Evolutionary conservation across 192 early-diverging fungal species (phyloP), one percentile per base, ranked within the genome.

Genomic region (Haplosporangium gracile): DNA sequence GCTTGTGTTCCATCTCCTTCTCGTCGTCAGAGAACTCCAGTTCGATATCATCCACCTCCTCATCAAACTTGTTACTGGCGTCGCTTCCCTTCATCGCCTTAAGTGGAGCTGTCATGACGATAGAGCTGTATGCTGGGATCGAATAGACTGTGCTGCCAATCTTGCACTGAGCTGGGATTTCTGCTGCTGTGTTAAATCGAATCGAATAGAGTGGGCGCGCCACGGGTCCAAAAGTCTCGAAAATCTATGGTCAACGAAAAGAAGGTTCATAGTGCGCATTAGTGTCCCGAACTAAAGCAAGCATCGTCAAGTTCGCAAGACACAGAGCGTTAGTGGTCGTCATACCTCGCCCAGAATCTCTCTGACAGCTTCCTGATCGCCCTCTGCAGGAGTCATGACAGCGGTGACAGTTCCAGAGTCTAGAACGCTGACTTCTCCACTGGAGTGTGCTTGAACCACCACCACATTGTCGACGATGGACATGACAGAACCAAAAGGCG

Each of bases 21-120:
- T 99, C 98, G 85, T 99, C 98, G 87, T 99, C 98, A 20, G 97
- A 98, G 84, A 98, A 99, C 79, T 98, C 97, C 86, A 96, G 84
- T 32, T 96, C 95, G 75, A 95, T 75, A 3, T 94, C 96, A 40
- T 80, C 93, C 0, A 96, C 90, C 78, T 99, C 98, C 90, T 99
- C 98, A 77, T 99, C 98, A 82, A 93, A 95, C 42, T 92, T 80
- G 80, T 99, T 99, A 63, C 95, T 96, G 6, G 98, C 98, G 90
- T 99, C 98, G 0, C 92, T 93, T 40, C 97, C 98, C 82, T 96
- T 99, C 29, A 93, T 71, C 8, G 80, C 76, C 47, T 91, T 90
- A 42, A 99, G 88, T 20, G 85, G 88, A 34, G 90, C 88, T 4
- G 96, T 95, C 51, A 93, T 88, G 22, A 97, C 93, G 78, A 94